A percentile compares a stretch with the other conserved stretches of the same genome.
phyloP scores from a whole-genome alignment of 306 rosid genomes.

The Cucumis melo region DNA sequence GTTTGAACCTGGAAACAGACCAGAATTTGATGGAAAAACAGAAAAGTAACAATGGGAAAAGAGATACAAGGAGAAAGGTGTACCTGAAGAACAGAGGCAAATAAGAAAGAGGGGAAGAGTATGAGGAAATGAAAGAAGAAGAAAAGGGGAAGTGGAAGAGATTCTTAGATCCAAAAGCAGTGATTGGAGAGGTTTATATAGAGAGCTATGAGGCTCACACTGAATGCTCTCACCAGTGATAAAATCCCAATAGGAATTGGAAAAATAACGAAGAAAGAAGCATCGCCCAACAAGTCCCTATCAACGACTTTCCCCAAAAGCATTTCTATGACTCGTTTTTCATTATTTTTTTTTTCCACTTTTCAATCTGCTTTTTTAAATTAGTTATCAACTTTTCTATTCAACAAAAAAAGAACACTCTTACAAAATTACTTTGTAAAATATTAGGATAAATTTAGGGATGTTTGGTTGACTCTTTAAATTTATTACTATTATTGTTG shows the following conservation, averaged over 20 bases:
- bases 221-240: not conserved
- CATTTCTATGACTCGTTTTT: not conserved
- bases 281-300: not conserved
- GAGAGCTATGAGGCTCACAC: constrained; percentile 3
- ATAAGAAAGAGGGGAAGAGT: not conserved
- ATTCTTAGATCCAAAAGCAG: not conserved
- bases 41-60: not conserved
- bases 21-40: not conserved
- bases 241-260: not conserved
- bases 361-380: not conserved
- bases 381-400: not conserved
- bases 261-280: not conserved
- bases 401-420: no score
- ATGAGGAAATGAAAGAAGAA: not conserved
- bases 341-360: not conserved
- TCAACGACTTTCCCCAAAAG: not conserved
- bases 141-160: not conserved
- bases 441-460: no score
- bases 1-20: not conserved
- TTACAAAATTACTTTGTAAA: no score
- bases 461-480: no score
- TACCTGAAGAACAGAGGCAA: not conserved
- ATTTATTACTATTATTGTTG: no score
- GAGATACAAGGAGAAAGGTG: not conserved
- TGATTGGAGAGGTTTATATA: not conserved